A percentile compares a stretch with the other conserved stretches of the same genome.
phyloP scores from a whole-genome alignment of 164 flowering plant genomes.

The Vitis riparia region DNA sequence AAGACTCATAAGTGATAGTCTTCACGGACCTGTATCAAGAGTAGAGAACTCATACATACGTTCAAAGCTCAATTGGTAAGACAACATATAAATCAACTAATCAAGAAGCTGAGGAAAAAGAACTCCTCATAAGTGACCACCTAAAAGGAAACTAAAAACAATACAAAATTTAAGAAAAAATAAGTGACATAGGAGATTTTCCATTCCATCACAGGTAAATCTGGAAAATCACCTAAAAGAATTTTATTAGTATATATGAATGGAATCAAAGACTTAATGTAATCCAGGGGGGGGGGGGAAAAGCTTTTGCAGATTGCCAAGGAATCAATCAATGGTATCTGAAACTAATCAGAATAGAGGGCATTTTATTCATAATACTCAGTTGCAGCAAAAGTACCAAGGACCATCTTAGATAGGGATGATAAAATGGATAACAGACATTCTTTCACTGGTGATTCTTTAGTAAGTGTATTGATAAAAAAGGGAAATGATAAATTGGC shows the following conservation, averaged over 20 bases:
- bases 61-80: neutral
- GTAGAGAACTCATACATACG: conserved; percentile 5
- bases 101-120: neutral
- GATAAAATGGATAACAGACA: too few relatives aligned
- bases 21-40: conserved; percentile 79
- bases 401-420: too few relatives aligned
- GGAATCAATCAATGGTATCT: too few relatives aligned
- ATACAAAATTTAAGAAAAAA: neutral
- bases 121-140: neutral
- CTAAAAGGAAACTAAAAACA: neutral
- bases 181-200: neutral
- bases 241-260: neutral
- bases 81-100: neutral
- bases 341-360: too few relatives aligned
- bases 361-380: too few relatives aligned
- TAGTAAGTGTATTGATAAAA: too few relatives aligned
- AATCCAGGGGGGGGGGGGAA: too few relatives aligned
- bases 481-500: too few relatives aligned
- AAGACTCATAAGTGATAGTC: conserved; percentile 83
- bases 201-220: neutral
- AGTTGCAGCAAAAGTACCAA: neutral
- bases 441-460: too few relatives aligned
- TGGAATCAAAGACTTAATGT: too few relatives aligned
- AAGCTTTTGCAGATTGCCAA: too few relatives aligned
- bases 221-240: too few relatives aligned